These are phyloP conservation scores for Hibiscus mutabilis DNA, from an alignment of 345 rosid species.

Conservation along the genomic window DNA sequence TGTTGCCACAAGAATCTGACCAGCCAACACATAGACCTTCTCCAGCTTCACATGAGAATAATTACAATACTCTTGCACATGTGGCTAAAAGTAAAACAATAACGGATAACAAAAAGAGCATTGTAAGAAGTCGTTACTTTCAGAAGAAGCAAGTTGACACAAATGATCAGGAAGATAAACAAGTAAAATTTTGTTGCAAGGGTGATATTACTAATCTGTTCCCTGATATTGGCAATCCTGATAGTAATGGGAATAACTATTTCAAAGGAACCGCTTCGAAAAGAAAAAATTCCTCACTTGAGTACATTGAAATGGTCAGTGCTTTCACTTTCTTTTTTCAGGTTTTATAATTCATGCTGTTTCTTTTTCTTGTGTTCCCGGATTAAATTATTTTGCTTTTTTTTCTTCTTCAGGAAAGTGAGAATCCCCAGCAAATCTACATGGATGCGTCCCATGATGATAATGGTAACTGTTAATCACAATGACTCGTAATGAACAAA, in stretches of 20 bases:
- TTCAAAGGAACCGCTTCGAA: slow-evolving; percentile 31
- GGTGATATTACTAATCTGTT: slow-evolving; percentile 19
- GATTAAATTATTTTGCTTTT: slow-evolving; percentile 16
- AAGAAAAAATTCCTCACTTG: slow-evolving; percentile 43
- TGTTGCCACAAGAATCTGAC: slow-evolving; percentile 19
- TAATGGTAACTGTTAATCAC: slow-evolving; percentile 23
- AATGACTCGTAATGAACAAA: neutral
- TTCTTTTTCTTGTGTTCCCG: neutral
- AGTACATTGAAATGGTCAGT: slow-evolving; percentile 41
- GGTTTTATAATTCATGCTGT: neutral
- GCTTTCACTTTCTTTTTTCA: slow-evolving; percentile 3
- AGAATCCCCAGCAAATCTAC: slow-evolving; percentile 38
- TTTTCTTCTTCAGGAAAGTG: slow-evolving; percentile 48
- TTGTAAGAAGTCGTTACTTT: slow-evolving; percentile 60
- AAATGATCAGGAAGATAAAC: slow-evolving; percentile 29
- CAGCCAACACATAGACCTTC: slow-evolving; percentile 23
- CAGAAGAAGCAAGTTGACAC: slow-evolving; percentile 40
- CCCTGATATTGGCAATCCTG: slow-evolving; percentile 22
- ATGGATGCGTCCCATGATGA: slow-evolving; percentile 30
- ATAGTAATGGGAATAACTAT: slow-evolving; percentile 18
- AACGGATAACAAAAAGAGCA: slow-evolving; percentile 40
- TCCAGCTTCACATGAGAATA: slow-evolving; percentile 25
- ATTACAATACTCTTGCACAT: slow-evolving; percentile 19
- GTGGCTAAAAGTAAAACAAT: slow-evolving; percentile 31
- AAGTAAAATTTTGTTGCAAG: slow-evolving; percentile 23